Percentiles rank a stretch among this genome's conserved stretches.
phyloP scores from a whole-genome alignment of 768 basidiomycete species.

The Tricholoma sp. region DNA sequence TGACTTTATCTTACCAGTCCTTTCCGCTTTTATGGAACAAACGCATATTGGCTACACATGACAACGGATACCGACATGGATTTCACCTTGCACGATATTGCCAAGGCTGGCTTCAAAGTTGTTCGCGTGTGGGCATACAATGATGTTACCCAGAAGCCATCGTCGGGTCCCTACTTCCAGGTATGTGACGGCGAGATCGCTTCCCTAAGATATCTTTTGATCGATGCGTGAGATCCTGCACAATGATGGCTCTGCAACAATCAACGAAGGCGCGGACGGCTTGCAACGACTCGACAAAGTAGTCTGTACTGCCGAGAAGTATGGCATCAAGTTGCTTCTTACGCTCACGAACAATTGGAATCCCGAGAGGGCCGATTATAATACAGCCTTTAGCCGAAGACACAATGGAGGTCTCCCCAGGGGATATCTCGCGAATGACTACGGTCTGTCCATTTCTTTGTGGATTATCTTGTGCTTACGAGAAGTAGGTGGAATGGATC shows the following conservation, averaged over 20 bases:
- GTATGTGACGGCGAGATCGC: too few species aligned
- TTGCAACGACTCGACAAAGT: conserved; percentile 16
- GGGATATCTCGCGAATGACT: conserved; percentile 25
- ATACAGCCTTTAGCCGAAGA: conserved; percentile 1
- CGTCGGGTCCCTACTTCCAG: conserved; percentile 17
- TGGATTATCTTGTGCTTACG: not conserved
- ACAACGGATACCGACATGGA: conserved; percentile 16
- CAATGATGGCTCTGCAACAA: conserved; percentile 9
- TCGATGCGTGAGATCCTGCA: conserved; percentile 7
- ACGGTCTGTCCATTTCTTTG: conserved; percentile 13
- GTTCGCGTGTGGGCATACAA: conserved; percentile 22
- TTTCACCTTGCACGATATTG: conserved; percentile 15
- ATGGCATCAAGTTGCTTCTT: conserved; percentile 16
- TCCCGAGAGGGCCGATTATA: conserved; percentile 11
- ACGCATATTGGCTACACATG: conserved; percentile 18
- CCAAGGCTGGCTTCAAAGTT: conserved; percentile 12
- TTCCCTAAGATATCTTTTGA: not conserved
- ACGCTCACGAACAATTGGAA: conserved; percentile 22
- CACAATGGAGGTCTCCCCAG: conserved; percentile 15
- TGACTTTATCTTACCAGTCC: conserved; percentile 3
- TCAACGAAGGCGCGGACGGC: conserved; percentile 17
- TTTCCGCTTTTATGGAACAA: conserved; percentile 20
- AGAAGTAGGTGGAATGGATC: conserved; percentile 32
- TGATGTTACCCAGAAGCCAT: conserved; percentile 15
- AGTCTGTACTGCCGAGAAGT: conserved; percentile 13